Evolutionary conservation across 2,329 filamentous ascomycete species (phyloP).

Genomic region (Exophiala mesophila): DNA sequence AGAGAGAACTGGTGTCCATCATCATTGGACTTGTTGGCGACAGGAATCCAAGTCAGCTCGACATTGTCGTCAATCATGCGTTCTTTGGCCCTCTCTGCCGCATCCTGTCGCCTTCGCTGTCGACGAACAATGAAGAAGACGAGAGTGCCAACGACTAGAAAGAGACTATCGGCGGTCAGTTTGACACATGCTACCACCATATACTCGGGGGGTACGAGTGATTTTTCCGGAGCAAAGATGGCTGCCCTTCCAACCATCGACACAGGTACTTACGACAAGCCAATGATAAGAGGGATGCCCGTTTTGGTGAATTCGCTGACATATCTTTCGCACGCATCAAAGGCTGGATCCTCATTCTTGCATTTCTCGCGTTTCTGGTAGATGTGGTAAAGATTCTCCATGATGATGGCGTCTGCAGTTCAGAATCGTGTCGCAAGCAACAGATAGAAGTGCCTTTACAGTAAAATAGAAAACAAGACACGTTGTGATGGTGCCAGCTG

Average conservation of each 20-base stretch:
- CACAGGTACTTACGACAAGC: constrained; percentile 1
- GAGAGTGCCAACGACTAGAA: not conserved
- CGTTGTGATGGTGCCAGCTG: too few relatives aligned
- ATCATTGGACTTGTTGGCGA: not conserved
- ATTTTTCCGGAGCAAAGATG: too few relatives aligned
- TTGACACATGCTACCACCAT: too few relatives aligned
- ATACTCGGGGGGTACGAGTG: too few relatives aligned
- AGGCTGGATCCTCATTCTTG: not conserved
- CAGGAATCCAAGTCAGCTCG: not conserved
- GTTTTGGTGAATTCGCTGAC: constrained; percentile 3
- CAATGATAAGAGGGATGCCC: constrained; percentile 1
- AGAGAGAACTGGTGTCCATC: not conserved
- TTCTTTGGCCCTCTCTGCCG: not conserved
- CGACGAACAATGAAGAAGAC: constrained; percentile 2
- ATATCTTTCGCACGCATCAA: constrained; percentile 2
- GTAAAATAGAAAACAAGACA: too few relatives aligned
- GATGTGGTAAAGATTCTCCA: not conserved
- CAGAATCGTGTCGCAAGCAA: too few relatives aligned
- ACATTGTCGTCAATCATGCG: constrained; percentile 4
- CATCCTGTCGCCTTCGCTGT: constrained; percentile 1
- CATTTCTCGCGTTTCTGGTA: not conserved
- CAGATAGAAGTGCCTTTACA: too few relatives aligned
- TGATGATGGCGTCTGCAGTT: too few relatives aligned
- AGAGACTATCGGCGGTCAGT: not conserved
- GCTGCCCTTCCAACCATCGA: not conserved